A percentile compares a stretch with the other conserved stretches of the same genome.
phyloP scores from a whole-genome alignment of 2,329 filamentous ascomycete genomes.

The Harringtonia aguacate region DNA sequence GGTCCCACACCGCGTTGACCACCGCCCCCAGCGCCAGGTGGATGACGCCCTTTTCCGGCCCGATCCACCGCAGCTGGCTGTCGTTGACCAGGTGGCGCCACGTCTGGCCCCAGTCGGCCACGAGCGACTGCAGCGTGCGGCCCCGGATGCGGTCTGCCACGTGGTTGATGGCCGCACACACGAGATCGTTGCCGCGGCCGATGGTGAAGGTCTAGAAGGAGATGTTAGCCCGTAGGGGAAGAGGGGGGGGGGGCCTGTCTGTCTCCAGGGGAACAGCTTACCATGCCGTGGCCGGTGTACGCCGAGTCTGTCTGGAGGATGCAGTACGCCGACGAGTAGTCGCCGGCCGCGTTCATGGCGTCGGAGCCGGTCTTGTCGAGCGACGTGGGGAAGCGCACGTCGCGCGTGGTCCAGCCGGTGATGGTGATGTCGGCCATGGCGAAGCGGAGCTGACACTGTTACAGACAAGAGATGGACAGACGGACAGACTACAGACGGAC shows the following conservation, averaged over 20 bases:
- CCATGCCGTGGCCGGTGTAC: constrained; percentile 69
- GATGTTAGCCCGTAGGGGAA: no score
- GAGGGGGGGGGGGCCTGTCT: neutral
- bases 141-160: constrained; percentile 67
- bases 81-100: constrained; percentile 90
- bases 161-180: constrained; percentile 73
- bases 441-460: neutral
- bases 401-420: constrained; percentile 59
- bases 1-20: constrained; percentile 86
- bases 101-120: constrained; percentile 73
- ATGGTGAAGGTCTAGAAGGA: constrained; percentile 61
- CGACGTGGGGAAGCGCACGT: constrained; percentile 80
- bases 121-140: constrained; percentile 66
- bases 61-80: constrained; percentile 86
- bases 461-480: neutral
- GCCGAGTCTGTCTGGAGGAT: constrained; percentile 72
- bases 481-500: no score
- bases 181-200: constrained; percentile 83
- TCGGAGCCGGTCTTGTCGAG: constrained; percentile 94
- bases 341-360: constrained; percentile 90
- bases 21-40: constrained; percentile 83
- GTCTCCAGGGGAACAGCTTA: constrained; percentile 20
- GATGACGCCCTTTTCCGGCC: constrained; percentile 87
- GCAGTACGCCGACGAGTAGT: constrained; percentile 92
- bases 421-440: constrained; percentile 53